Evolutionary conservation across 352 stramenopile species (phyloP).

Genomic region (Phytopythium helicoides): DNA sequence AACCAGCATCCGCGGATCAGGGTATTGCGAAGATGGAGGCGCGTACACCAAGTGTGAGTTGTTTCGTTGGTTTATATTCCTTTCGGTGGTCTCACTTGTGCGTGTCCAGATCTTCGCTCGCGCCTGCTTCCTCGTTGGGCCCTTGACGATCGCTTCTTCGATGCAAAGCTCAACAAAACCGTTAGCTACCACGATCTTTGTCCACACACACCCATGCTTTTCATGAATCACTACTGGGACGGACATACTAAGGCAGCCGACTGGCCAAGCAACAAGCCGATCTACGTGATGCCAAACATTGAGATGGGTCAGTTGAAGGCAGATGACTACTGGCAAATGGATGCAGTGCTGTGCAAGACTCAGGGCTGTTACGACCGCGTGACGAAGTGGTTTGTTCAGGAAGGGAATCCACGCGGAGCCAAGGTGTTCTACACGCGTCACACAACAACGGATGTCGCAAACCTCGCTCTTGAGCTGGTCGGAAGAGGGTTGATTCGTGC

Average conservation of each 20-base stretch:
- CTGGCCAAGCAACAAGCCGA: slow-evolving; percentile 32
- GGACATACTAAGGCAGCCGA: slow-evolving; percentile 6
- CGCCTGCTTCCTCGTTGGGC: slow-evolving; percentile 29
- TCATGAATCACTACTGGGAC: slow-evolving; percentile 66
- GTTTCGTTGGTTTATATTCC: not conserved
- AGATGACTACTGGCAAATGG: slow-evolving; percentile 41
- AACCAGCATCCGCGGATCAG: slow-evolving; percentile 27
- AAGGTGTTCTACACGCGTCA: slow-evolving; percentile 51
- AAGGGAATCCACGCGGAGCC: slow-evolving; percentile 29
- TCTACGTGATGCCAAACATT: slow-evolving; percentile 52
- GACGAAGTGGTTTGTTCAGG: slow-evolving; percentile 41
- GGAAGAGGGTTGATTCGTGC: slow-evolving; percentile 11
- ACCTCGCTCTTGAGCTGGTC: slow-evolving; percentile 15
- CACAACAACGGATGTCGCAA: slow-evolving; percentile 37
- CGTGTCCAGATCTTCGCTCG: slow-evolving; percentile 26
- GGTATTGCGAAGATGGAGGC: slow-evolving; percentile 51
- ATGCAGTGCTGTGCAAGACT: slow-evolving; percentile 67
- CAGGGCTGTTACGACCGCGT: slow-evolving; percentile 36
- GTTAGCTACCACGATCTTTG: slow-evolving; percentile 62
- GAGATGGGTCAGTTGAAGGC: slow-evolving; percentile 55
- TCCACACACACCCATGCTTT: slow-evolving; percentile 40
- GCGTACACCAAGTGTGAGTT: slow-evolving; percentile 46
- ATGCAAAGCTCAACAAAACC: slow-evolving; percentile 11
- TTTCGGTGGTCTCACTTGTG: not conserved
- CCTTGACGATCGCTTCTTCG: slow-evolving; percentile 19